Evolutionary conservation across 805 yeast genomes (phyloP).

Genomic region (Teunomyces pallodes): DNA sequence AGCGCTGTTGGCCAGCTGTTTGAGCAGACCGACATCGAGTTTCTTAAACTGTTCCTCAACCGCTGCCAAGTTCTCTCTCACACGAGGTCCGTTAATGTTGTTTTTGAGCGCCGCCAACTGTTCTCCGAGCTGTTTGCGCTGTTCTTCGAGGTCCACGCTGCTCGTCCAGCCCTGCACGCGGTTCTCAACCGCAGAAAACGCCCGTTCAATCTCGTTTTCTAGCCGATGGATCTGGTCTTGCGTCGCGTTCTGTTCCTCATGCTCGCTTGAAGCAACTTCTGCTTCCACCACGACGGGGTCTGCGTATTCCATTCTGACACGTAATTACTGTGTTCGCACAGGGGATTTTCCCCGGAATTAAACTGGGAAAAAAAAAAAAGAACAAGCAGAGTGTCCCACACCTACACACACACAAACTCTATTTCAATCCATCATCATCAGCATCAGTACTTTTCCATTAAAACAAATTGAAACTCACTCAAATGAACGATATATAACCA

Average conservation of each 20-base stretch:
- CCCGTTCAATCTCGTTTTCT: slow-evolving; percentile 53
- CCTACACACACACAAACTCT: not conserved
- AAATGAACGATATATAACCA: not conserved
- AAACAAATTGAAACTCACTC: not conserved
- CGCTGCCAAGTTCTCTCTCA: slow-evolving; percentile 18
- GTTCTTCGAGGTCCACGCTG: slow-evolving; percentile 27
- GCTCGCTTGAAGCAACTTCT: slow-evolving; percentile 5
- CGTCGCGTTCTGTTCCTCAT: slow-evolving; percentile 36
- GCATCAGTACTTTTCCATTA: no score
- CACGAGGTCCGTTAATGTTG: not conserved
- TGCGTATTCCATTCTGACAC: slow-evolving; percentile 28
- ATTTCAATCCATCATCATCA: no score
- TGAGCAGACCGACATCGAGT: slow-evolving; percentile 22
- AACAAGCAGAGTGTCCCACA: not conserved
- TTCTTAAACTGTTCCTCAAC: slow-evolving; percentile 29
- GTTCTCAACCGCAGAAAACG: slow-evolving; percentile 52
- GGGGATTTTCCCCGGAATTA: not conserved
- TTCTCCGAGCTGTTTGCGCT: slow-evolving; percentile 22
- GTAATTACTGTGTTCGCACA: not conserved
- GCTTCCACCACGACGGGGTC: slow-evolving; percentile 26
- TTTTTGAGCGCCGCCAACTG: slow-evolving; percentile 19
- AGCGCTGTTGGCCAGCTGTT: slow-evolving; percentile 48
- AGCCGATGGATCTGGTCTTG: slow-evolving; percentile 51
- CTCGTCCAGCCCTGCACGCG: slow-evolving; percentile 30
- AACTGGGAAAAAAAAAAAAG: not conserved